phyloP scores from a whole-genome alignment of 1,284 basidiomycete genomes.

The Caloboletus firmus region DNA sequence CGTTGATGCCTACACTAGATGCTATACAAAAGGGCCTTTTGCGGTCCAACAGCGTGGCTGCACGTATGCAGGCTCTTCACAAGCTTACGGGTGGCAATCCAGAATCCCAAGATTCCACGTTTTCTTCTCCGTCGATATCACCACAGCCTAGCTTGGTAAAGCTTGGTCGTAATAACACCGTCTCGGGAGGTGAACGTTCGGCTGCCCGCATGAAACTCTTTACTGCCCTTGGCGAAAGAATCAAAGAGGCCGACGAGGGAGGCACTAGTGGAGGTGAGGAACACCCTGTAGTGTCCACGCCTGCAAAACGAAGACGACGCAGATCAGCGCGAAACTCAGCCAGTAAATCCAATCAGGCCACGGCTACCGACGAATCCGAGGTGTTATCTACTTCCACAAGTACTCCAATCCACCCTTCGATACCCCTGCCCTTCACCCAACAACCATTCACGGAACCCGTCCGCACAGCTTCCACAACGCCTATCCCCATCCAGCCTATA shows the following conservation, averaged over 20 bases:
- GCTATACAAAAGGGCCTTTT: slow-evolving; percentile 68
- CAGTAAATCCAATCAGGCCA: slow-evolving; percentile 43
- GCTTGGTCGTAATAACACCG: slow-evolving; percentile 72
- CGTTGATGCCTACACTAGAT: slow-evolving; percentile 66
- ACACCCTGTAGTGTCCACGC: slow-evolving; percentile 41
- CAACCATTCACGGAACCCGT: slow-evolving; percentile 23
- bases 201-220: slow-evolving; percentile 68
- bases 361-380: slow-evolving; percentile 64
- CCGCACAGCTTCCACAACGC: slow-evolving; percentile 32
- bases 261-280: slow-evolving; percentile 66
- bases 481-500: slow-evolving; percentile 32
- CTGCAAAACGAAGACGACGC: slow-evolving; percentile 54
- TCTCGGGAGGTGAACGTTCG: slow-evolving; percentile 72
- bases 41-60: slow-evolving; percentile 74
- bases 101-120: slow-evolving; percentile 42
- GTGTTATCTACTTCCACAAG: slow-evolving; percentile 56
- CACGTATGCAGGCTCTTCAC: slow-evolving; percentile 69
- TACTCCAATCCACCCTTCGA: slow-evolving; percentile 58
- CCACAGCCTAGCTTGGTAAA: slow-evolving; percentile 50
- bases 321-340: slow-evolving; percentile 59
- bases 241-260: slow-evolving; percentile 61
- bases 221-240: slow-evolving; percentile 59
- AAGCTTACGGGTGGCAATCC: slow-evolving; percentile 68
- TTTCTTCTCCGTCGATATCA: slow-evolving; percentile 43
- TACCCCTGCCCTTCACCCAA: slow-evolving; percentile 45